These are phyloP conservation scores for Rhizopus delemar DNA, from an alignment of 371 early-diverging fungal species.

Conservation along the genomic window DNA sequence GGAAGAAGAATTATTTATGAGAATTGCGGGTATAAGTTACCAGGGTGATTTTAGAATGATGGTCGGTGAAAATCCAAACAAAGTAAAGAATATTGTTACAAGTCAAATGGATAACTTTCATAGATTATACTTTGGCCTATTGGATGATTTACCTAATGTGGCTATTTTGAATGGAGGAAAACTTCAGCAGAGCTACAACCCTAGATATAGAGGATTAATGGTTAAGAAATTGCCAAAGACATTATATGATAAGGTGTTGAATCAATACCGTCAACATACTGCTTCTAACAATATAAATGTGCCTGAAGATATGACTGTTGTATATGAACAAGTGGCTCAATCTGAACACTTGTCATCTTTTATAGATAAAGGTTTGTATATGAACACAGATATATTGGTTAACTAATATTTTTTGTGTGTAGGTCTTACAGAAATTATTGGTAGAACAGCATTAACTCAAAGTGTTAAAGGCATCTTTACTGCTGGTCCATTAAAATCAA, in stretches of 20 bases:
- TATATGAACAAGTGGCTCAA: slow-evolving; percentile 48
- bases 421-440: slow-evolving; percentile 47
- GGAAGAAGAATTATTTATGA: slow-evolving; percentile 76
- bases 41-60: slow-evolving; percentile 91
- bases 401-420: background rate
- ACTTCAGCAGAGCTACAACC: slow-evolving; percentile 66
- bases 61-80: slow-evolving; percentile 93
- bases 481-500: slow-evolving; percentile 77
- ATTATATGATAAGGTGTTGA: slow-evolving; percentile 51
- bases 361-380: slow-evolving; percentile 36
- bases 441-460: slow-evolving; percentile 84
- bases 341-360: slow-evolving; percentile 38
- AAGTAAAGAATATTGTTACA: slow-evolving; percentile 89
- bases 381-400: background rate
- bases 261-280: slow-evolving; percentile 33
- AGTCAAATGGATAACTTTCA: slow-evolving; percentile 79
- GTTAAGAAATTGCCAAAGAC: slow-evolving; percentile 68
- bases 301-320: slow-evolving; percentile 37
- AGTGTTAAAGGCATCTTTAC: slow-evolving; percentile 90
- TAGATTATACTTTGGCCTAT: slow-evolving; percentile 74
- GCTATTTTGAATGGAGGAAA: slow-evolving; percentile 59
- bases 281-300: slow-evolving; percentile 25
- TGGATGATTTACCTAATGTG: slow-evolving; percentile 80
- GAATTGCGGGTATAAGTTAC: slow-evolving; percentile 90
- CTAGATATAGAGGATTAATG: slow-evolving; percentile 61